These are phyloP conservation scores for Leccinum fuscescens DNA, from an alignment of 1,284 basidiomycete genomes.

Conservation along the genomic window DNA sequence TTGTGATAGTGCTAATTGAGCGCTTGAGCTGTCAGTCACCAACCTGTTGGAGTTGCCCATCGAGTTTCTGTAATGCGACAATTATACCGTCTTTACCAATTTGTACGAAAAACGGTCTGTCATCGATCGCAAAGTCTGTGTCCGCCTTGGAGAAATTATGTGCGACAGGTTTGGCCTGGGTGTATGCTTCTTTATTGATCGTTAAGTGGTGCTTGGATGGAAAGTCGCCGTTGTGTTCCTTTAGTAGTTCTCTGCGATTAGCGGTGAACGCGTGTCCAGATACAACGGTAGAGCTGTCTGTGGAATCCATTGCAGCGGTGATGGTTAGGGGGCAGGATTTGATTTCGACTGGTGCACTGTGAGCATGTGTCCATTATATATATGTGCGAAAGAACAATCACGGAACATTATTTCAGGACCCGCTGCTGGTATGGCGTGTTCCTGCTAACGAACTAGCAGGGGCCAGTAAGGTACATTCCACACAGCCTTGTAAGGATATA, in stretches of 20 bases:
- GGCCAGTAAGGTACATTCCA: background rate
- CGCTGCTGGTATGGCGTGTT: background rate
- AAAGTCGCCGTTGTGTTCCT: conserved; percentile 20
- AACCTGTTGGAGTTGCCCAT: conserved; percentile 55
- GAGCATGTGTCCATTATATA: background rate
- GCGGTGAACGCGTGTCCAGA: conserved; percentile 32
- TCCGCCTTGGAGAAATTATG: conserved; percentile 30
- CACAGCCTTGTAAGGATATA: background rate
- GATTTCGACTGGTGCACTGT: background rate
- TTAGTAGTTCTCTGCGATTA: conserved; percentile 22
- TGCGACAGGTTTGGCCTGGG: background rate
- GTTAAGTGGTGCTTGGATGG: conserved; percentile 12
- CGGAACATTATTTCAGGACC: background rate
- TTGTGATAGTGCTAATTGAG: background rate
- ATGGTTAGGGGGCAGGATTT: background rate
- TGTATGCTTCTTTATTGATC: background rate
- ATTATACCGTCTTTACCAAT: conserved; percentile 65
- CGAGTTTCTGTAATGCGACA: conserved; percentile 63
- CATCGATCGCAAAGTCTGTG: conserved; percentile 33
- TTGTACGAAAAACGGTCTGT: conserved; percentile 65
- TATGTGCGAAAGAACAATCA: background rate
- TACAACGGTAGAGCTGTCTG: conserved; percentile 37
- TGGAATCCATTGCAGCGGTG: conserved; percentile 7
- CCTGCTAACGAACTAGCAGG: background rate
- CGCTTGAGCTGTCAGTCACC: conserved; percentile 12